Conservation (phyloP, 495 filamentous ascomycete species). For the Zalerion maritima region DNA sequence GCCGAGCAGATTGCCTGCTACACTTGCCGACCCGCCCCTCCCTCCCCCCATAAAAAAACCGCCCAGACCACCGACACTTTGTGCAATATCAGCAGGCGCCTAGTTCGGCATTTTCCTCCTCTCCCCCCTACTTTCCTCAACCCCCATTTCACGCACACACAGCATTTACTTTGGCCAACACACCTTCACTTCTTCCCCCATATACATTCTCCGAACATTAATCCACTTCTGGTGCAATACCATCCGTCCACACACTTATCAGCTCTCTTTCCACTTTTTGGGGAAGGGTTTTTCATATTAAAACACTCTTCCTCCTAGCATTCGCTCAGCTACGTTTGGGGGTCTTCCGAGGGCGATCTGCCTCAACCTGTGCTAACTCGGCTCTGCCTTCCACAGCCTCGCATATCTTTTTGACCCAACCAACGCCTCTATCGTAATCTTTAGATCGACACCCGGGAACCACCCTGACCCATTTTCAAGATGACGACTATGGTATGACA, state of each 20-base stretch:
- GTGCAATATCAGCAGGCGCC: constrained; percentile 2
- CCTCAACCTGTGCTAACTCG: constrained; percentile 1
- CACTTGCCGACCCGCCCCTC: too few species aligned
- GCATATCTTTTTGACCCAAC: neutral
- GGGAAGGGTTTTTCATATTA: too few species aligned
- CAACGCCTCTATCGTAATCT: constrained; percentile 1
- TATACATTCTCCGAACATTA: neutral
- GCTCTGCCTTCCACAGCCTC: neutral
- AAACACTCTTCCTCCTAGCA: too few species aligned
- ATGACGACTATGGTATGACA: constrained; percentile 42
- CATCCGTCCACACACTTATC: too few species aligned
- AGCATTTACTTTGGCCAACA: constrained; percentile 2
- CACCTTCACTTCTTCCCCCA: constrained; percentile 1
- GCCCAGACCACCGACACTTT: too few species aligned
- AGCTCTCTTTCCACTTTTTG: too few species aligned
- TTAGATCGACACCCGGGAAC: constrained; percentile 9
- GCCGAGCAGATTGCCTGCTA: constrained; percentile 3
- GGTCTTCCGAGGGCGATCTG: neutral
- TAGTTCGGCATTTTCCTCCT: constrained; percentile 8
- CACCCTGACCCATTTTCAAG: constrained; percentile 9
- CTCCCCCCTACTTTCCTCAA: constrained; percentile 4
- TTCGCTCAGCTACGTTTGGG: too few species aligned
- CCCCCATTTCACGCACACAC: constrained; percentile 6
- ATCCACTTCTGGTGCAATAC: constrained; percentile 4
- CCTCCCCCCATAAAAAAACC: too few species aligned